A percentile compares a stretch with the other conserved stretches of the same genome.
Conservation (phyloP, 2,329 filamentous ascomycete genomes). For the Metarhizium guizhouense region DNA sequence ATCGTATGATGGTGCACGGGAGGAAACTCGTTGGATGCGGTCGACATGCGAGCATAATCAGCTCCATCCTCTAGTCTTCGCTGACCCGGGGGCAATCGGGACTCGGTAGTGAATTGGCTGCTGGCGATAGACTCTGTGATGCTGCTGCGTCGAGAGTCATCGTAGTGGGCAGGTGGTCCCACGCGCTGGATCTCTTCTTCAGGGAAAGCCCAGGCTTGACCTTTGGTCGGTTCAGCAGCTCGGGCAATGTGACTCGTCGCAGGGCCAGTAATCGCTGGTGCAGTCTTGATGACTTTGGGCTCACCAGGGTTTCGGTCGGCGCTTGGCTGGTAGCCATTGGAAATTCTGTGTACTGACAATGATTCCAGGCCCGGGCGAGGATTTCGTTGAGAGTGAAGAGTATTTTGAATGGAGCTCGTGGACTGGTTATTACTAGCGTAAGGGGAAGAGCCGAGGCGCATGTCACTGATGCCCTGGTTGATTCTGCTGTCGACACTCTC, state of each 20-base stretch:
- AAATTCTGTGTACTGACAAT: conserved; percentile 49
- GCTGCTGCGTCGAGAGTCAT: conserved; percentile 65
- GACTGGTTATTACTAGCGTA: conserved; percentile 73
- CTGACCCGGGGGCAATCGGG: conserved; percentile 62
- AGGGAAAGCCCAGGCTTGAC: conserved; percentile 77
- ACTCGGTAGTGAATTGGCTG: conserved; percentile 70
- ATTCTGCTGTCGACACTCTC: conserved; percentile 76
- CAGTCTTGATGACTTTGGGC: conserved; percentile 50
- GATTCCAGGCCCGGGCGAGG: conserved; percentile 43
- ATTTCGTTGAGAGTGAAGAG: conserved; percentile 57
- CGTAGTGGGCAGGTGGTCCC: conserved; percentile 33
- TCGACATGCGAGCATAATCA: conserved; percentile 39
- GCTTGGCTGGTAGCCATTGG: conserved; percentile 55
- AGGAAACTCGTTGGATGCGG: conserved; percentile 45
- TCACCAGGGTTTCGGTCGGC: conserved; percentile 47
- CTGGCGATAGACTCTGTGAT: conserved; percentile 70
- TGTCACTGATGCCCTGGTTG: conserved; percentile 60
- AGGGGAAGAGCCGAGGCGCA: conserved; percentile 57
- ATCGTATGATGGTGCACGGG: conserved; percentile 65
- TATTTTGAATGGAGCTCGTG: conserved; percentile 64
- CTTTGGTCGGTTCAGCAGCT: conserved; percentile 71
- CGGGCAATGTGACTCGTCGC: conserved; percentile 56
- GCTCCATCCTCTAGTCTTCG: conserved; percentile 59
- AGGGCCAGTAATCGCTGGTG: conserved; percentile 67
- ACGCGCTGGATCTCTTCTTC: conserved; percentile 56